phyloP scores from a whole-genome alignment of 2,329 filamentous ascomycete species.

The Bipolaris oryzae region DNA sequence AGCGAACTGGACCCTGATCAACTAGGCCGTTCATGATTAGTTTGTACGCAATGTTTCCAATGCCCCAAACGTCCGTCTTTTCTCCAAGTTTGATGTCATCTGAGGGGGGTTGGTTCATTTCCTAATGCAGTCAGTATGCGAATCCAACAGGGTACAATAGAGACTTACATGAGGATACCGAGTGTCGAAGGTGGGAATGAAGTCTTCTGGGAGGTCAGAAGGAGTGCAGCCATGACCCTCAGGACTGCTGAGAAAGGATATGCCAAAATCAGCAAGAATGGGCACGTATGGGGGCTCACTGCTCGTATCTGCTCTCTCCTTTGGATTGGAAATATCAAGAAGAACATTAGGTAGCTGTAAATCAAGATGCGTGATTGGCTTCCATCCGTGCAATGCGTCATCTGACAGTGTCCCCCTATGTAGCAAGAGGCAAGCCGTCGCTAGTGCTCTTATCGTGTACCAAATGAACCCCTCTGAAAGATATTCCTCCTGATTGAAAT shows the following conservation, averaged over 20 bases:
- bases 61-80: constrained; percentile 7
- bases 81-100: background rate
- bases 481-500: background rate
- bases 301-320: background rate
- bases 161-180: background rate
- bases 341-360: background rate
- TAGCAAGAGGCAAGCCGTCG: background rate
- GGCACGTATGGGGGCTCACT: background rate
- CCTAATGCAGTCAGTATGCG: background rate
- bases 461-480: background rate
- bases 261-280: constrained; percentile 1
- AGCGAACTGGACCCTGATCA: background rate
- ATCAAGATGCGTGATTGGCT: background rate
- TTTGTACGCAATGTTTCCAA: constrained; percentile 1
- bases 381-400: background rate
- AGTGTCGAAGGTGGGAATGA: background rate
- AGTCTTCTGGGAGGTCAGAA: constrained; percentile 4
- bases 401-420: background rate
- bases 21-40: background rate
- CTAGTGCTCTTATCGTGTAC: background rate
- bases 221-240: background rate
- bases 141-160: background rate
- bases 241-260: background rate
- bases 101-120: background rate
- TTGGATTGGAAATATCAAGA: background rate